A percentile compares a stretch with the other conserved stretches of the same genome.
These are phyloP conservation scores for Karstenula rhodostoma DNA, from an alignment of 2,329 filamentous ascomycete genomes.

Conservation along the genomic window DNA sequence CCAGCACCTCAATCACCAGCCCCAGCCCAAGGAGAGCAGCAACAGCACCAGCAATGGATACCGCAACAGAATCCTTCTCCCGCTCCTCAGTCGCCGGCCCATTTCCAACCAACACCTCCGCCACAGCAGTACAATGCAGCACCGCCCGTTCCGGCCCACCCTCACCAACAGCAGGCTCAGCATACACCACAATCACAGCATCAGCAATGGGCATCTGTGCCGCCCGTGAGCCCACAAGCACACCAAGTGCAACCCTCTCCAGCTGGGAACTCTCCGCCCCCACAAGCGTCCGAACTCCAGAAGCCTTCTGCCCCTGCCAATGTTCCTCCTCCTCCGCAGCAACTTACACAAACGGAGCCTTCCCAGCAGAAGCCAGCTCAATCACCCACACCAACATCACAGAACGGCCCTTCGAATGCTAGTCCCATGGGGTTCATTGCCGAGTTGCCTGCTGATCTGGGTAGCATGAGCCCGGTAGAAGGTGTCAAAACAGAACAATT, in stretches of 20 bases:
- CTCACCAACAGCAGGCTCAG: slow-evolving; percentile 22
- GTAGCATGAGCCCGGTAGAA: slow-evolving; percentile 32
- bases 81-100: slow-evolving; percentile 18
- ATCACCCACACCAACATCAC: slow-evolving; percentile 23
- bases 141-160: slow-evolving; percentile 22
- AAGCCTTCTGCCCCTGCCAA: slow-evolving; percentile 21
- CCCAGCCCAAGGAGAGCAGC: background rate
- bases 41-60: slow-evolving; percentile 23
- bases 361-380: slow-evolving; percentile 20
- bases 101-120: slow-evolving; percentile 19
- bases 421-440: slow-evolving; percentile 41
- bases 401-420: slow-evolving; percentile 17
- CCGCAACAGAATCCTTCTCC: slow-evolving; percentile 15
- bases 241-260: slow-evolving; percentile 23
- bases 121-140: slow-evolving; percentile 23
- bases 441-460: slow-evolving; percentile 45
- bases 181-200: slow-evolving; percentile 22
- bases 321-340: slow-evolving; percentile 20
- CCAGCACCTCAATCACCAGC: slow-evolving; percentile 20
- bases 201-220: slow-evolving; percentile 34
- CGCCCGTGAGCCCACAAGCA: slow-evolving; percentile 25
- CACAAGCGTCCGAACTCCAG: slow-evolving; percentile 21
- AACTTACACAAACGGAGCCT: background rate
- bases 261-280: slow-evolving; percentile 30
- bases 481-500: slow-evolving; percentile 21